A percentile compares a stretch with the other conserved stretches of the same genome.
These are phyloP conservation scores for Thielaviopsis ethacetica DNA, from an alignment of 2,329 filamentous ascomycete species.

Conservation along the genomic window DNA sequence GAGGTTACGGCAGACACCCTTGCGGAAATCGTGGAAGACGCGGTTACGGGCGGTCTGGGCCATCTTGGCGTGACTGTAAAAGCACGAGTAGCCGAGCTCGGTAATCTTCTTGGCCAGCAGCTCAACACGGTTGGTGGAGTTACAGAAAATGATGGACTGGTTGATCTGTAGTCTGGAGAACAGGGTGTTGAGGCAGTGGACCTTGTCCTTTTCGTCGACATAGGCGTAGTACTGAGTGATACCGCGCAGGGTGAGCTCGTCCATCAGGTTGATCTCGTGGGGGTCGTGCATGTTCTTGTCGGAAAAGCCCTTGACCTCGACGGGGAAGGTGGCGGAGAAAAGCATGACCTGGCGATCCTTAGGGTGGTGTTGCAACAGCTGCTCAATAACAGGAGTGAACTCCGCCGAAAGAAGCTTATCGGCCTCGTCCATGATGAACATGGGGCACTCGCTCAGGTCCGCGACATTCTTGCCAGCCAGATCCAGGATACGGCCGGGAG, in stretches of 20 bases:
- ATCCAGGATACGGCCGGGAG: slow-evolving; percentile 89
- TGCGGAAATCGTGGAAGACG: slow-evolving; percentile 98
- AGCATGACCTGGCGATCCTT: slow-evolving; percentile 98
- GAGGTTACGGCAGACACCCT: slow-evolving; percentile 92
- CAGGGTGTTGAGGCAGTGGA: slow-evolving; percentile 95
- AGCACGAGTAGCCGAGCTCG: slow-evolving; percentile 96
- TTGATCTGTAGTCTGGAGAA: slow-evolving; percentile 99
- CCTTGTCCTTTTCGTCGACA: slow-evolving; percentile 98
- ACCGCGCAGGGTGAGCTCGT: slow-evolving; percentile 90
- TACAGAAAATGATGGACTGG: slow-evolving; percentile 99
- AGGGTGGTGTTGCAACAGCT: slow-evolving; percentile 85
- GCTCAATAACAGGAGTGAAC: slow-evolving; percentile 94
- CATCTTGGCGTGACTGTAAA: slow-evolving; percentile 98
- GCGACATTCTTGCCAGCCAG: slow-evolving; percentile 92
- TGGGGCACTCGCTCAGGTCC: slow-evolving; percentile 87
- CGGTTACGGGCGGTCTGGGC: slow-evolving; percentile 91
- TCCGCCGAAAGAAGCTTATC: slow-evolving; percentile 94
- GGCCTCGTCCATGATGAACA: slow-evolving; percentile 99
- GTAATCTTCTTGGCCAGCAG: slow-evolving; percentile 98
- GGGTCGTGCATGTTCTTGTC: slow-evolving; percentile 95
- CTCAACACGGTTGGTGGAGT: slow-evolving; percentile 96
- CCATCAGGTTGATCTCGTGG: slow-evolving; percentile 99
- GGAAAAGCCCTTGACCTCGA: slow-evolving; percentile 94
- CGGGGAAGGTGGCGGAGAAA: slow-evolving; percentile 92
- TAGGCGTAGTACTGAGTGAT: slow-evolving; percentile 99